These are phyloP conservation scores for Elsinoe arachidis DNA, from an alignment of 2,329 filamentous ascomycete genomes.

Conservation along the genomic window DNA sequence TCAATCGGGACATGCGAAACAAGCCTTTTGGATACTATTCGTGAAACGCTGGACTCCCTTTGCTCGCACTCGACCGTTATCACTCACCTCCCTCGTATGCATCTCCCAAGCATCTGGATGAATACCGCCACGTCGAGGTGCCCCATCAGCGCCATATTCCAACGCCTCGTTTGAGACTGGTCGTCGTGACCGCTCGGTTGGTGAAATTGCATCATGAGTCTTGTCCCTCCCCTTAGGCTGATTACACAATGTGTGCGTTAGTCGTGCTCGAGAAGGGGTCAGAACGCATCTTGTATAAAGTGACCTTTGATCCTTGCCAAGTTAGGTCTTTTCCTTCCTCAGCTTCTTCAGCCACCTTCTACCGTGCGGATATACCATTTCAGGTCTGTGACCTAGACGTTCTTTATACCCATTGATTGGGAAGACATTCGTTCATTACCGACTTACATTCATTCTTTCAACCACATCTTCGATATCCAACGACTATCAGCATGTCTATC, in stretches of 20 bases:
- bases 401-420: slow-evolving; percentile 12
- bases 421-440: slow-evolving; percentile 1
- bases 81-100: not conserved
- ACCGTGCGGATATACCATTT: not conserved
- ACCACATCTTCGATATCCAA: not conserved
- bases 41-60: slow-evolving; percentile 6
- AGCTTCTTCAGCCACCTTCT: not conserved
- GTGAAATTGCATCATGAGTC: not conserved
- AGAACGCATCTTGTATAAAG: not conserved
- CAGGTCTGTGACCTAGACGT: slow-evolving; percentile 11
- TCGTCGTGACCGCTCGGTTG: not conserved
- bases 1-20: not conserved
- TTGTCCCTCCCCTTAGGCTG: not conserved
- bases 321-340: not conserved
- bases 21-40: not conserved
- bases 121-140: not conserved
- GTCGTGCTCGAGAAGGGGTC: too few relatives aligned
- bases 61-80: not conserved
- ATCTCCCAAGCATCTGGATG: not conserved
- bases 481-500: slow-evolving; percentile 21
- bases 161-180: slow-evolving; percentile 1
- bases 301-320: not conserved
- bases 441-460: slow-evolving; percentile 7
- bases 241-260: not conserved
- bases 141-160: not conserved